Conservation (phyloP, 2,329 filamentous ascomycete species). For the Ophiocordyceps camponoti-floridani region DNA sequence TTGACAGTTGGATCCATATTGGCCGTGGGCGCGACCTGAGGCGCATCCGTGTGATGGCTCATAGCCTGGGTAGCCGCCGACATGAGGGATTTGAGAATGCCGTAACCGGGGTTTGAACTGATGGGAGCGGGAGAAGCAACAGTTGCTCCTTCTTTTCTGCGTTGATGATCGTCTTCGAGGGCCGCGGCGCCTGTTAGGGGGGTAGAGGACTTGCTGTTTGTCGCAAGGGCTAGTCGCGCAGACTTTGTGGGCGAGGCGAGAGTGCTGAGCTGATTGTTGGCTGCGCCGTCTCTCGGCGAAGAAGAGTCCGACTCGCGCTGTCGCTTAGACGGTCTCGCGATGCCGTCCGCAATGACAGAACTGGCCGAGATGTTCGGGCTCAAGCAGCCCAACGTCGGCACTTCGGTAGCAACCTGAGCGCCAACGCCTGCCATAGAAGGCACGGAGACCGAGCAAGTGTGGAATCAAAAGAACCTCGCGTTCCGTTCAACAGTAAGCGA, state of each 20-base stretch:
- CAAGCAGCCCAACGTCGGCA: slow-evolving; percentile 20
- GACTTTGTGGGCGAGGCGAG: slow-evolving; percentile 35
- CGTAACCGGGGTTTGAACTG: slow-evolving; percentile 36
- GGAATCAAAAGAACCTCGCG: slow-evolving; percentile 1
- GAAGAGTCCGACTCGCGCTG: slow-evolving; percentile 28
- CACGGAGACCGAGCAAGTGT: background rate
- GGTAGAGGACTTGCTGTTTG: slow-evolving; percentile 20
- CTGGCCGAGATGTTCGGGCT: slow-evolving; percentile 16
- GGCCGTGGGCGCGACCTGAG: slow-evolving; percentile 23
- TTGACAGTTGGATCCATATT: slow-evolving; percentile 23
- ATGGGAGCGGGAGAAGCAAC: slow-evolving; percentile 22
- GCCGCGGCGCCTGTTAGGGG: slow-evolving; percentile 35
- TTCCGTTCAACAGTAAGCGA: slow-evolving; percentile 2
- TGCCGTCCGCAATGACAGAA: slow-evolving; percentile 16
- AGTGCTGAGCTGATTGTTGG: slow-evolving; percentile 12
- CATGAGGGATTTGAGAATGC: slow-evolving; percentile 33
- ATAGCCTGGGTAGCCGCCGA: slow-evolving; percentile 32
- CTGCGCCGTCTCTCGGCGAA: slow-evolving; percentile 14
- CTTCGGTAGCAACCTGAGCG: slow-evolving; percentile 25
- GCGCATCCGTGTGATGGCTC: slow-evolving; percentile 36
- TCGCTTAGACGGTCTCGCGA: slow-evolving; percentile 24
- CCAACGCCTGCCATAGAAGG: slow-evolving; percentile 33
- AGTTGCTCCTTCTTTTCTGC: slow-evolving; percentile 18
- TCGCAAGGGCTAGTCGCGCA: slow-evolving; percentile 27
- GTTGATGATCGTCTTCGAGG: slow-evolving; percentile 32